Base-by-base conservation (phyloP, 129 eudicot species). In the Flaveria brownii region DNA sequence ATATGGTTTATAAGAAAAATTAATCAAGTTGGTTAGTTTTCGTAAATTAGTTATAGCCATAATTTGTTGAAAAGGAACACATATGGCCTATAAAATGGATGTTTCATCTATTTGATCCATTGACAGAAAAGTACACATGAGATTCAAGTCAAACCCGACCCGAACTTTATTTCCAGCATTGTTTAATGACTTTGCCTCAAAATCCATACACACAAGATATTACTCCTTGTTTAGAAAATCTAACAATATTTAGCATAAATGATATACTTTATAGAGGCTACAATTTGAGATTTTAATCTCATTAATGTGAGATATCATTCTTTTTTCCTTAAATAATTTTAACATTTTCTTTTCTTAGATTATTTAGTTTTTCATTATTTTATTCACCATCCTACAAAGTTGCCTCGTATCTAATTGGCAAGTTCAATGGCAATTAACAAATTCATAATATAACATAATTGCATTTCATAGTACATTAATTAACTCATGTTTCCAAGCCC, bases 401-500 rank as follows among this genome's bases (percentile, higher is more conserved):
- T 22, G 65, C 41, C 41, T 36, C 7, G 7, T 5, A 5, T 36
- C 41, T 36, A 36, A 36, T 36, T 36, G 41, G 41, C 41, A 36
- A 36, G 7, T 36, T 36, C 41, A 36, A 36, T 36, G 41, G 4
- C 41, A 36, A 36, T 5, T 36, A 36, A 36, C 41, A 36, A 33
- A 0, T 36, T 36, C 41, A 36, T 36, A 36, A 36, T 36, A 36
- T 36, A 36, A 0, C 41, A 36, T 4, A 5, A 36, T 4, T 36
- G 41, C 41, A 14, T 61, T 30, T 3, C 36, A 30, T 30, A 4
- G 3, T 30, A 62, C 45, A 28, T 30, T 28, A 62, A 28, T 0
- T 4, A 30, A 63, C 69, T 63, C 43, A 63, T 30, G 43, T 63
- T 63, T 63, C 22, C 46, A 63, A 28, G 45, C 69, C 30, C 60